Base-by-base conservation (phyloP, 2,329 filamentous ascomycete genomes). In the Xylariaceae sp. region DNA sequence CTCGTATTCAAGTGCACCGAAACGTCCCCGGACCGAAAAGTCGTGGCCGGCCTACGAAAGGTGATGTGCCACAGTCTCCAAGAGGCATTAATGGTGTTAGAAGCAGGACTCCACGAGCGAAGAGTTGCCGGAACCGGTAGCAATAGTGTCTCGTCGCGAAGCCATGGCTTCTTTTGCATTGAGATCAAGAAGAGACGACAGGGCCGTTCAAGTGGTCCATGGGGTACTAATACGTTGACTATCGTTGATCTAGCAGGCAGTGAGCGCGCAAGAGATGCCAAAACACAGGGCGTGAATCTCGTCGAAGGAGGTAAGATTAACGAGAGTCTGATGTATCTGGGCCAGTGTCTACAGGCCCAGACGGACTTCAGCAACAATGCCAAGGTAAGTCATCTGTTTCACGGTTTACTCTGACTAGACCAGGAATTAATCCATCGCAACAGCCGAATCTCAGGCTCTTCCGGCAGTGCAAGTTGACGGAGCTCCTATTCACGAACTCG, bases 241-340 rank as follows among this genome's bases (percentile, higher is more conserved):
- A 88, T 97, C 64, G 93, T 96, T 51, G 93, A 97, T 73, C 78
- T 97, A 55, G 93, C 93, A 15, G 93, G 92, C 11, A 97, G 94
- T 62, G 94, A 99, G 75, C 86, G 94, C 61, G 93, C 93, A 13
- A 84, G 92, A 61, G 92, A 94, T 64, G 92, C 94, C 30, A 97
- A 97, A 79, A 97, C 94, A 0, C 89, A 92, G 0, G 94, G 94
- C 10, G 87, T 91, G 3, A 97, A 93, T 0, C 82, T 99, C 11
- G 93, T 89, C 0, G 94, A 99, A 76, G 94, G 93, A 42, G 94
- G 94, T 56, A 97, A 97, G 76, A 99, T 99, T 73, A 99, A 99
- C 70, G 92, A 97, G 74, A 96, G 90, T 70, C 78, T 99, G 71
- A 99, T 99, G 94, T 97, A 97, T 72, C 82, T 99, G 1, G 94